Conservation (phyloP, 768 basidiomycete genomes). For the Suillus clintonianus region DNA sequence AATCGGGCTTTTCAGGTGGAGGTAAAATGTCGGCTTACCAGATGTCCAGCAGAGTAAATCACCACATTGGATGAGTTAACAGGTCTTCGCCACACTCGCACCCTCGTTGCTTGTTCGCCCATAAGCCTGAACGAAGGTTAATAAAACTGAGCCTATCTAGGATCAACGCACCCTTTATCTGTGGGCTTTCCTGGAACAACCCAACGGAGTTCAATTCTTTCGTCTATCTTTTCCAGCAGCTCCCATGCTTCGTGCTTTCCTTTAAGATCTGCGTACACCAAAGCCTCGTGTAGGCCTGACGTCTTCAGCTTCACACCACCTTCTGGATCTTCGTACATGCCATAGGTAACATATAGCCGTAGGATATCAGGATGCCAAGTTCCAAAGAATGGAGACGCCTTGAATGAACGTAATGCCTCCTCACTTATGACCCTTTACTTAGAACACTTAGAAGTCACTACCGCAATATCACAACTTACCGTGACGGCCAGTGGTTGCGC, state of each 20-base stretch:
- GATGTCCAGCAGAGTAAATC: slow-evolving; percentile 27
- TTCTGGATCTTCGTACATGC: slow-evolving; percentile 35
- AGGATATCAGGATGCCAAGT: slow-evolving; percentile 70
- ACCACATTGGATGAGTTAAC: slow-evolving; percentile 27
- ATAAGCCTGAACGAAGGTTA: slow-evolving; percentile 14
- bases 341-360: slow-evolving; percentile 61
- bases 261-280: slow-evolving; percentile 53
- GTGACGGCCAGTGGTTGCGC: slow-evolving; percentile 62
- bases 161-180: slow-evolving; percentile 12
- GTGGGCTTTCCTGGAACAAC: slow-evolving; percentile 20
- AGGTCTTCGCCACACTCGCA: slow-evolving; percentile 32
- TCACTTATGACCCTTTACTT: slow-evolving; percentile 42
- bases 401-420: slow-evolving; percentile 55
- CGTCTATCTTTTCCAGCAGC: slow-evolving; percentile 24
- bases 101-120: slow-evolving; percentile 9
- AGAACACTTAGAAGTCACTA: neutral
- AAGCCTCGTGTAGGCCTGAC: slow-evolving; percentile 63
- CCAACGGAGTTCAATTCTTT: slow-evolving; percentile 28
- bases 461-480: slow-evolving; percentile 36
- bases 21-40: slow-evolving; percentile 19
- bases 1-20: neutral
- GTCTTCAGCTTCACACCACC: slow-evolving; percentile 63
- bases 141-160: neutral
- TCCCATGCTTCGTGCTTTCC: slow-evolving; percentile 26
- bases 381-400: slow-evolving; percentile 63